Evolutionary conservation across 1,139 yeast genomes (phyloP).

Genomic region (Hansenula lynferdii): DNA sequence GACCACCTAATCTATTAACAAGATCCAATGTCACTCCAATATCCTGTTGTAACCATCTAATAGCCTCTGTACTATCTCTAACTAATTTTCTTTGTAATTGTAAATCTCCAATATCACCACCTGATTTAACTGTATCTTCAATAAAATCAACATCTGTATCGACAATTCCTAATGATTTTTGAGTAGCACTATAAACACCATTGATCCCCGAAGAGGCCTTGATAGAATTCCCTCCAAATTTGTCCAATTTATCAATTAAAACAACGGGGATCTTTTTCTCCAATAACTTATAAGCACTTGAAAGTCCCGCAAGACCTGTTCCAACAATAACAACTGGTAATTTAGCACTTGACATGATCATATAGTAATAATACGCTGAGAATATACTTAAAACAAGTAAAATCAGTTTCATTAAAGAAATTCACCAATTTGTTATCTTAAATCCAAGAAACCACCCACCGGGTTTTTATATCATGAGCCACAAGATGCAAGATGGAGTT

Average conservation of each 20-base stretch:
- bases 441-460: too few species aligned
- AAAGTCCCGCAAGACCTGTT: conserved; percentile 75
- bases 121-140: conserved; percentile 62
- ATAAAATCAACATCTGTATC: conserved; percentile 60
- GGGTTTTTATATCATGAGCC: too few species aligned
- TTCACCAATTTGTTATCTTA: too few species aligned
- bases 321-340: conserved; percentile 60
- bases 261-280: conserved; percentile 51
- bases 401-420: too few species aligned
- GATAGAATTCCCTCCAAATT: conserved; percentile 73
- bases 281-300: conserved; percentile 68
- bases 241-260: conserved; percentile 57
- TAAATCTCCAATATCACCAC: conserved; percentile 42
- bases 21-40: conserved; percentile 58
- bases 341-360: neutral
- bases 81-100: conserved; percentile 37
- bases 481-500: too few species aligned
- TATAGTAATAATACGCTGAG: conserved; percentile 19
- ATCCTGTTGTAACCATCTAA: conserved; percentile 66
- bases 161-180: conserved; percentile 39
- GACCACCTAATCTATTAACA: conserved; percentile 72
- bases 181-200: conserved; percentile 66
- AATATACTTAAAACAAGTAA: too few species aligned
- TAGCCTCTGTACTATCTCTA: conserved; percentile 50
- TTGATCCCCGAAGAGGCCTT: conserved; percentile 83